Base-by-base conservation (phyloP, 768 basidiomycete genomes). In the Boletus tomentosulus region DNA sequence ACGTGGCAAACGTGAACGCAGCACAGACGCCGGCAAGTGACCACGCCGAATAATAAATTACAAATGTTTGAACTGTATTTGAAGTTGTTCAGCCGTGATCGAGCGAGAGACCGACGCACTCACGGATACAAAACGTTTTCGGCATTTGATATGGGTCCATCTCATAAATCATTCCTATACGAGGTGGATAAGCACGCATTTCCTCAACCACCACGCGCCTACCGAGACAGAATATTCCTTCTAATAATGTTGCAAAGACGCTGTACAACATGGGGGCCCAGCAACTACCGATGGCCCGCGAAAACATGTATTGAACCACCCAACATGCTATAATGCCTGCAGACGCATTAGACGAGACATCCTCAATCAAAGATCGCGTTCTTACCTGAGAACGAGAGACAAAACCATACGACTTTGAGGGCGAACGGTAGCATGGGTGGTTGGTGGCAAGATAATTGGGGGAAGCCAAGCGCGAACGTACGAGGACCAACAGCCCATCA, bases 61-160 rank as follows among this genome's bases (percentile, higher is more conserved):
- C 30, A 28, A 57, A 48, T 11, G 59, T 66, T 30, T 66, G 64
- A 6, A 46, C 64, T 65, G 41, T 7, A 6, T 31, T 8, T 39
- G 37, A 31, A 34, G 38, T 55, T 35, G 63, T 43, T 59, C 42
- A 27, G 62, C 34, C 43, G 58, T 28, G 25, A 22, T 2, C 37
- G 16, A 10, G 41, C 54, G 37, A 3, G 43, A 34, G 24, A 25
- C 16, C 22, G 43, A 43, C 12, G 9, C 7, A 19, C 77, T 56
- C 59, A 83, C 83, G 73, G 34, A 80, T 67, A 60, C 86, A 87
- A 57, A 87, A 86, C 28, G 63, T 58, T 34, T 62, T 68, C 9
- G 84, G 82, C 84, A 87, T 87, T 19, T 54, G 62, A 46, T 70
- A 72, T 1, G 85, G 82, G 57, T 83, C 72, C 85, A 87, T 86